These are phyloP conservation scores for Eucalyptus regnans DNA, from an alignment of 345 rosid genomes.

Conservation along the genomic window DNA sequence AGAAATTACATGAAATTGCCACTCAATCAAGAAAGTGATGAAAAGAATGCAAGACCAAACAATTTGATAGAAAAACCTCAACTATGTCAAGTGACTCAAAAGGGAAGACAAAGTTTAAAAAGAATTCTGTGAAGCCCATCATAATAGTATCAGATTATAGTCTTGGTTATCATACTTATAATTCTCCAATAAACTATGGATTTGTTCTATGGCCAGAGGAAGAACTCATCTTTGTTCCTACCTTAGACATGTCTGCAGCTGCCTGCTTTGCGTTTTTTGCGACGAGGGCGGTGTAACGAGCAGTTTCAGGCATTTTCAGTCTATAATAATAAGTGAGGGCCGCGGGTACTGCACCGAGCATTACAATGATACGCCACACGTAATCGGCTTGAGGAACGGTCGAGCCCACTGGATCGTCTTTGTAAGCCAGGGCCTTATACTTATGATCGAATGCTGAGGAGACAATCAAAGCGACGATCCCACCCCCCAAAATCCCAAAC, in stretches of 20 bases:
- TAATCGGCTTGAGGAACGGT: constrained; percentile 24
- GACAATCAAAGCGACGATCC: constrained; percentile 36
- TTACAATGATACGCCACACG: constrained; percentile 62
- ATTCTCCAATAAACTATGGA: neutral
- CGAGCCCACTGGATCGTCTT: neutral
- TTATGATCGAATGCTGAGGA: neutral
- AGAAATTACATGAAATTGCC: neutral
- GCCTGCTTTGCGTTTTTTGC: constrained; percentile 3
- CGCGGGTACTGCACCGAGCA: constrained; percentile 68
- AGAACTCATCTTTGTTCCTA: neutral
- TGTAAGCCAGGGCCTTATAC: constrained; percentile 8
- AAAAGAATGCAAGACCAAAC: neutral
- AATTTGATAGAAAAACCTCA: neutral
- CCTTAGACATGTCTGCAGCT: constrained; percentile 5
- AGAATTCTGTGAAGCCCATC: neutral
- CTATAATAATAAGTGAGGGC: constrained; percentile 68
- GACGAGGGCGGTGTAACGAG: constrained; percentile 34
- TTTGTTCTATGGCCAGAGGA: neutral
- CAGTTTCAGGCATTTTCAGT: constrained; percentile 83
- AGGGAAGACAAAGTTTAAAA: neutral
- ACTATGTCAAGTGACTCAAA: neutral
- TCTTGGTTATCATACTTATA: neutral
- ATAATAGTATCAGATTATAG: neutral
- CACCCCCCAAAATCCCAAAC: constrained; percentile 48
- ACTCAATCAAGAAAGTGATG: neutral